Base-by-base conservation (phyloP, 306 rosid species). In the Calophaca sinica region DNA sequence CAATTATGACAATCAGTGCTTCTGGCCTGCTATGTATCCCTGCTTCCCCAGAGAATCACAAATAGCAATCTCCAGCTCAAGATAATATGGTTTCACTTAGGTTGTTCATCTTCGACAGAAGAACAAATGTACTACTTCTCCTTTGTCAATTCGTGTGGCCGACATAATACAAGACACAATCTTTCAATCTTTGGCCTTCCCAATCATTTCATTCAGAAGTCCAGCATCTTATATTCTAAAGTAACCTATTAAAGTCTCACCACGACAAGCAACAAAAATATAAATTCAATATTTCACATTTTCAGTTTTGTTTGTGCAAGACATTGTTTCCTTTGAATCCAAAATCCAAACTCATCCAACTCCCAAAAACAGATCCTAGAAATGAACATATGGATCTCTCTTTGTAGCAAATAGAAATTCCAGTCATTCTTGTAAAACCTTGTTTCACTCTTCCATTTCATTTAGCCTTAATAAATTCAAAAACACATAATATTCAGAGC, bases 201-300 rank as follows among this genome's bases (percentile, higher is more conserved):
- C 65, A 70, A 66, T 46, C 67, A 62, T 70, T 48, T 45, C 50
- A 59, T 36, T 26, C 49, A n/a, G 45, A 76, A 36, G 35, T 45
- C 42, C 60, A 6, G 11, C 46, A 49, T 48, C 75, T 46, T 72
- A 52, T 20, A 52, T 54, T 74, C 57, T 46, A 42, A 72, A 5
- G 61, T 29, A 71, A 29, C 36, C 73, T 28, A 60, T 29, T 67
- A 31, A 59, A 44, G 70, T 76, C 77, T 36, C 26, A 67, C 51
- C 74, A 55, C 7, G 14, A 61, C 62, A 33, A 42, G 71, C 66
- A 69, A 52, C 29, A 55, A 7, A 55, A 7, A 75, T 58, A 35
- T 41, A 65, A 46, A 54, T 42, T 64, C 31, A 61, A 38, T 39
- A 62, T 52, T 64, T 39, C 45, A 11, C 9, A 70, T 11, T 38